Percentiles rank a stretch among this genome's conserved stretches.
Evolutionary conservation across 2,329 filamentous ascomycete genomes (phyloP).

Genomic region (Teratosphaeria zuluensis): DNA sequence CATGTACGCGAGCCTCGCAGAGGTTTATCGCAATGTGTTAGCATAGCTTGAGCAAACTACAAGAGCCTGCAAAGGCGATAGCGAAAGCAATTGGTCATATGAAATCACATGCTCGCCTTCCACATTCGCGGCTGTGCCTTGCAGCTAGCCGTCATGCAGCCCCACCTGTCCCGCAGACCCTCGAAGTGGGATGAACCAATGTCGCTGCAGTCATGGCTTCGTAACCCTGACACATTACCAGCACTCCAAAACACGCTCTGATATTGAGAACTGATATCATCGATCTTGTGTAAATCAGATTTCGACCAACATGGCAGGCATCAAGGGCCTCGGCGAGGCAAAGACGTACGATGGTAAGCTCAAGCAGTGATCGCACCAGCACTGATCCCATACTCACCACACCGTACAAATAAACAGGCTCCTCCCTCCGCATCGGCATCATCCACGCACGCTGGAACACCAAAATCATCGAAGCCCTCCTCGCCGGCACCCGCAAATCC

Average conservation of each 20-base stretch:
- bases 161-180: not conserved
- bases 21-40: not conserved
- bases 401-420: slow-evolving; percentile 28
- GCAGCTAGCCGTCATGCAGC: not conserved
- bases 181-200: not conserved
- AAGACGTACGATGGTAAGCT: slow-evolving; percentile 46
- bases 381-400: slow-evolving; percentile 52
- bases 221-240: no score
- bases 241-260: no score
- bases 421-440: slow-evolving; percentile 76
- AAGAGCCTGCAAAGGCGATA: not conserved
- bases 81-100: not conserved
- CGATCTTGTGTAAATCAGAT: not conserved
- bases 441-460: slow-evolving; percentile 94
- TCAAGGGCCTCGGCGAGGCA: slow-evolving; percentile 55
- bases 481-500: slow-evolving; percentile 69
- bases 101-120: not conserved
- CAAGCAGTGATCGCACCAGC: slow-evolving; percentile 13
- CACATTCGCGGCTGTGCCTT: not conserved
- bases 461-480: slow-evolving; percentile 74
- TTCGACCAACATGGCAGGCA: slow-evolving; percentile 36
- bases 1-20: not conserved
- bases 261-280: no score
- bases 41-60: not conserved
- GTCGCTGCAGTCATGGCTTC: no score